Conservation (phyloP, 257 asterid species). For the Forsythia suspensa region DNA sequence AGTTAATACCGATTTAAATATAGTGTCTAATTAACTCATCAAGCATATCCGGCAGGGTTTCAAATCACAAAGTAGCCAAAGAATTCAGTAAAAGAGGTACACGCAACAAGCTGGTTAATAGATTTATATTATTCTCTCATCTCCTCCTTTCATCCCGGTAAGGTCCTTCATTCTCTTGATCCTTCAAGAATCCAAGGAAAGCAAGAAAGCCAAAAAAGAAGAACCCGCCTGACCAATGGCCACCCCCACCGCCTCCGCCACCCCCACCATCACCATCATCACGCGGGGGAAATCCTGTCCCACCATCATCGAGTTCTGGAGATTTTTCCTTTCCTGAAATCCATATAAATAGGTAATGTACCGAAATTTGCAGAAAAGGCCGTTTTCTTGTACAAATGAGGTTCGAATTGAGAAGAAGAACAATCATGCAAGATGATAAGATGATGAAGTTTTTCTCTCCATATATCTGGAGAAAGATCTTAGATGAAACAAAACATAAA, state of each 20-base stretch:
- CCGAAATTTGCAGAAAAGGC: background rate
- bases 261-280: constrained; percentile 89
- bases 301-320: constrained; percentile 94
- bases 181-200: constrained; percentile 66
- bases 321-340: constrained; percentile 78
- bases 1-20: background rate
- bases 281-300: constrained; percentile 81
- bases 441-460: constrained; percentile 1
- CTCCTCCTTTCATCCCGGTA: constrained; percentile 50
- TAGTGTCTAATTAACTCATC: background rate
- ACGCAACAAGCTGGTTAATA: background rate
- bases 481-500: background rate
- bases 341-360: background rate
- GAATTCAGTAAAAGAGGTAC: background rate
- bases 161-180: constrained; percentile 63
- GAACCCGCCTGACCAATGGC: constrained; percentile 87
- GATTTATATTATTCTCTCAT: constrained; percentile 18
- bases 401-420: background rate
- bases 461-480: background rate
- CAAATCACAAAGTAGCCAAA: background rate
- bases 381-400: background rate
- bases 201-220: constrained; percentile 80
- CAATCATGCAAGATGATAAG: background rate
- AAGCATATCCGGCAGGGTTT: background rate
- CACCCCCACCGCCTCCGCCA: constrained; percentile 87